phyloP scores from a whole-genome alignment of 1,284 basidiomycete species.

The Peniophora sp. region DNA sequence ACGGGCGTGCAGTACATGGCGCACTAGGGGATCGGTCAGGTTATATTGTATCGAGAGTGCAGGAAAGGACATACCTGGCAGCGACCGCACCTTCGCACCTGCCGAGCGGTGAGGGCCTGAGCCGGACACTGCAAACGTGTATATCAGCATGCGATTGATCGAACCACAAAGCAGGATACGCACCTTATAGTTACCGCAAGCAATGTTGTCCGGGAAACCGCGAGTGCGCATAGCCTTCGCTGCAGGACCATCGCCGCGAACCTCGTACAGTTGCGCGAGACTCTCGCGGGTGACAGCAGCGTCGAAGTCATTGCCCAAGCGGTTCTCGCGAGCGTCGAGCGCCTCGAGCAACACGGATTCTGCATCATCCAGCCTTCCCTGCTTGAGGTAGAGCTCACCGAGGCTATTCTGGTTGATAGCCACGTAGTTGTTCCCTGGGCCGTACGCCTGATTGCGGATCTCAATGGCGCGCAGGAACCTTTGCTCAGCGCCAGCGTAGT shows the following conservation, averaged over 20 bases:
- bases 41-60: neutral
- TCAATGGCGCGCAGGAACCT: conserved; percentile 21
- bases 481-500: conserved; percentile 19
- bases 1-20: conserved; percentile 10
- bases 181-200: conserved; percentile 21
- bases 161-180: neutral
- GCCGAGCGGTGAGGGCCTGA: conserved; percentile 8
- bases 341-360: conserved; percentile 23
- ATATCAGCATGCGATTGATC: too few species aligned
- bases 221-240: conserved; percentile 18
- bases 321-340: conserved; percentile 17
- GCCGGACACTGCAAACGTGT: conserved; percentile 13
- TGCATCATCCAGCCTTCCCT: conserved; percentile 23
- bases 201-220: conserved; percentile 17
- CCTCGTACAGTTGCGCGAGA: conserved; percentile 24
- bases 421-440: conserved; percentile 12
- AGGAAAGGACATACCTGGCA: conserved; percentile 5
- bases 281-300: conserved; percentile 26
- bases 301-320: conserved; percentile 15
- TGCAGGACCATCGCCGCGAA: conserved; percentile 18
- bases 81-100: conserved; percentile 12
- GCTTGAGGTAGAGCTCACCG: conserved; percentile 24
- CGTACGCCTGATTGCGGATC: conserved; percentile 17
- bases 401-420: conserved; percentile 24
- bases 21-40: conserved; percentile 4